Evolutionary conservation across 495 filamentous ascomycete species (phyloP).

Genomic region (Parachaetomium inaequale): DNA sequence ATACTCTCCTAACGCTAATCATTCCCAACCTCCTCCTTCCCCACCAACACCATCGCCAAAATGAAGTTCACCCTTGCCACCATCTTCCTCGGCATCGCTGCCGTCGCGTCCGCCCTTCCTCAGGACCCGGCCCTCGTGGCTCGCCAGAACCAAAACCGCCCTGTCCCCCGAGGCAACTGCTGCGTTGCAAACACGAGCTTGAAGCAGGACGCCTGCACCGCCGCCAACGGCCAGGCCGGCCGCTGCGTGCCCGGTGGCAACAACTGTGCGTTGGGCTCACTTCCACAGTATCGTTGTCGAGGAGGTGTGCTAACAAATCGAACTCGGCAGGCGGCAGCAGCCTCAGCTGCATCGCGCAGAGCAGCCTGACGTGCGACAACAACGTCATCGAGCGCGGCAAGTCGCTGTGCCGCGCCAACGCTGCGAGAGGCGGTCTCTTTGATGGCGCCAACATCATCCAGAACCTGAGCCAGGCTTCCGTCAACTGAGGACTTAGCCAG

Average conservation of each 20-base stretch:
- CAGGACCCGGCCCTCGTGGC: constrained; percentile 16
- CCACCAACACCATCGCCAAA: constrained; percentile 5
- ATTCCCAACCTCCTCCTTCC: not conserved
- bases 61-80: constrained; percentile 26
- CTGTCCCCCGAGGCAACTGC: constrained; percentile 30
- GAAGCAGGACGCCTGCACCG: constrained; percentile 34
- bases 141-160: constrained; percentile 32
- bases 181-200: constrained; percentile 32
- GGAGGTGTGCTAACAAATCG: not conserved
- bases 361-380: constrained; percentile 25
- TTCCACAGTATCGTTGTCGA: not conserved
- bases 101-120: constrained; percentile 19
- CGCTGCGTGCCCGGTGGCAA: constrained; percentile 31
- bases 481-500: no score
- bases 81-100: constrained; percentile 23
- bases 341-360: constrained; percentile 29
- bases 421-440: constrained; percentile 21
- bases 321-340: constrained; percentile 16
- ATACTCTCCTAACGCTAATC: not conserved
- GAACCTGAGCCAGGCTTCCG: constrained; percentile 16
- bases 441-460: constrained; percentile 25
- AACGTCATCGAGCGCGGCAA: constrained; percentile 30
- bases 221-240: constrained; percentile 25
- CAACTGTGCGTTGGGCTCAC: constrained; percentile 21
- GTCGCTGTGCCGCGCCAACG: constrained; percentile 26